Evolutionary conservation across 176 grass and related monocot species (phyloP).

Genomic region (Ampelocalamus luodianensis): DNA sequence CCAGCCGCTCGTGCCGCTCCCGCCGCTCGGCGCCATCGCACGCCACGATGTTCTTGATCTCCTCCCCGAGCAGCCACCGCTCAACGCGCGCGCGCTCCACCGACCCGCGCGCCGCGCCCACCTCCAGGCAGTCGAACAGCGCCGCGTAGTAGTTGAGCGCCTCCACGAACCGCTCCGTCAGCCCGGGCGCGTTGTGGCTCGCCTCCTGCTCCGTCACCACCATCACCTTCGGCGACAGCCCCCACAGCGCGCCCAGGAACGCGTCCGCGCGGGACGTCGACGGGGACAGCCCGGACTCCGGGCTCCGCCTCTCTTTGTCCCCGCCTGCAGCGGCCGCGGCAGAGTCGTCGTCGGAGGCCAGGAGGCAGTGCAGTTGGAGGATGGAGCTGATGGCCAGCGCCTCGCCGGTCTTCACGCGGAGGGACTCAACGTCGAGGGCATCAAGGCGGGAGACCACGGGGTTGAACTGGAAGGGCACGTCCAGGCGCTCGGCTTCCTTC

Average conservation of each 20-base stretch:
- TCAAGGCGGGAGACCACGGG: conserved; percentile 58
- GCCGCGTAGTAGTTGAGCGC: conserved; percentile 92
- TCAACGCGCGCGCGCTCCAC: conserved; percentile 81
- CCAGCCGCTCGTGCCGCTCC: conserved; percentile 84
- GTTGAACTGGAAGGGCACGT: conserved; percentile 96
- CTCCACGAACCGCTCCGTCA: conserved; percentile 84
- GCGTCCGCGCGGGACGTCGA: conserved; percentile 58
- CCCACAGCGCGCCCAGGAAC: conserved; percentile 63
- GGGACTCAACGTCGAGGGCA: conserved; percentile 63
- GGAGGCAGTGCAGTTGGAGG: conserved; percentile 74
- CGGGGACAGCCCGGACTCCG: conserved; percentile 39
- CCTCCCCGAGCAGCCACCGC: conserved; percentile 75
- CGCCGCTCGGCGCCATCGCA: conserved; percentile 74
- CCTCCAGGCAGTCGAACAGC: conserved; percentile 90
- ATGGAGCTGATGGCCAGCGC: conserved; percentile 78
- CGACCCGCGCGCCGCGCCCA: conserved; percentile 60
- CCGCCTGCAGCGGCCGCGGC: neutral
- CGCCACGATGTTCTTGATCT: conserved; percentile 87
- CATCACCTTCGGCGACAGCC: conserved; percentile 70
- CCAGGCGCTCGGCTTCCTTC: conserved; percentile 83
- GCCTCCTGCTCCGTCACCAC: conserved; percentile 91
- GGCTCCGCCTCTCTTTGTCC: conserved; percentile 37
- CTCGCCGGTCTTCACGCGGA: conserved; percentile 90
- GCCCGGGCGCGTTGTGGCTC: conserved; percentile 68
- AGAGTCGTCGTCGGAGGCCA: conserved; percentile 45